Conservation (phyloP, 306 rosid species). For the Quercus parvula region DNA sequence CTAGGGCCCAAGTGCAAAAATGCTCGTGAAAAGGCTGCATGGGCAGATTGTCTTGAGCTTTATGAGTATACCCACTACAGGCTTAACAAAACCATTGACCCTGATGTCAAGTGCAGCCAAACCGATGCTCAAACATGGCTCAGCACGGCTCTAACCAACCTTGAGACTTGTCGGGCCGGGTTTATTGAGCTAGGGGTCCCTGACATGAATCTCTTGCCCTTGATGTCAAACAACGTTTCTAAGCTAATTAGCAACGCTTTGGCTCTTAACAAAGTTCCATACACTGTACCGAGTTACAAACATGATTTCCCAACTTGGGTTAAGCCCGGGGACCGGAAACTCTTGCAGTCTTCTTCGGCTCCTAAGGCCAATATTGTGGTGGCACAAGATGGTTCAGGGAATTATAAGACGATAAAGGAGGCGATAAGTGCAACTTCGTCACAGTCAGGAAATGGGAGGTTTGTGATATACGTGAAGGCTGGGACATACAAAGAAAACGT, state of each 20-base stretch:
- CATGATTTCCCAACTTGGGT: slow-evolving; percentile 77
- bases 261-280: slow-evolving; percentile 45
- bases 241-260: slow-evolving; percentile 56
- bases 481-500: slow-evolving; percentile 73
- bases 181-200: slow-evolving; percentile 53
- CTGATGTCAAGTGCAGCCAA: slow-evolving; percentile 32
- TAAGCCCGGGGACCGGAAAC: slow-evolving; percentile 59
- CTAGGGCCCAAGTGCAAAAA: slow-evolving; percentile 47
- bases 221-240: slow-evolving; percentile 57
- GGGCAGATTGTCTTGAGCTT: slow-evolving; percentile 69
- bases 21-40: slow-evolving; percentile 49
- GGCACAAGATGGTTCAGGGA: slow-evolving; percentile 74
- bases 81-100: slow-evolving; percentile 42
- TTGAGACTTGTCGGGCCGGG: slow-evolving; percentile 64
- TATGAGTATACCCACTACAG: slow-evolving; percentile 40
- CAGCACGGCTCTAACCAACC: slow-evolving; percentile 72
- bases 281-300: slow-evolving; percentile 6
- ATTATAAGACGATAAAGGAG: slow-evolving; percentile 43
- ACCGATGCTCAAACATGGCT: slow-evolving; percentile 61
- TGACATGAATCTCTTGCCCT: slow-evolving; percentile 33
- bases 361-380: slow-evolving; percentile 56
- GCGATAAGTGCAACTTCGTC: slow-evolving; percentile 49
- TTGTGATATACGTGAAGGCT: slow-evolving; percentile 68
- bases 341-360: slow-evolving; percentile 57
- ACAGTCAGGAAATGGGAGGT: slow-evolving; percentile 49